Conservation (phyloP, 2,329 filamentous ascomycete genomes). For the Podosphaera fusca region DNA sequence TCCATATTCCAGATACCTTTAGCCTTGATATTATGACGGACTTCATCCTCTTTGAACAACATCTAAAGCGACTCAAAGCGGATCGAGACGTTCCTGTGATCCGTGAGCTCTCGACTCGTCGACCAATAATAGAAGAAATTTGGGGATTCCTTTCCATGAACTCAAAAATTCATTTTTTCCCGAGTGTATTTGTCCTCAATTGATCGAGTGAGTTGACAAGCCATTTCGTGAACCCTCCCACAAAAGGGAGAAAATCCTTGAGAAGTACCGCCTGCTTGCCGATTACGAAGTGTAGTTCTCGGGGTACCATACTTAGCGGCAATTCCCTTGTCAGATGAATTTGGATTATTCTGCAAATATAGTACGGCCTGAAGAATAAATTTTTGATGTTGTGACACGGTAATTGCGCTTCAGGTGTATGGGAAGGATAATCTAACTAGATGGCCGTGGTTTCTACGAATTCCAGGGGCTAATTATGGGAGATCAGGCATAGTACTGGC, state of each 20-base stretch:
- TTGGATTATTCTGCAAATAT: background rate
- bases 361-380: background rate
- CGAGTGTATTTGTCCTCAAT: background rate
- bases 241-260: background rate
- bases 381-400: background rate
- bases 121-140: background rate
- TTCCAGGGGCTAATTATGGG: no score
- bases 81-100: background rate
- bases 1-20: background rate
- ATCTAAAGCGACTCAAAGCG: background rate
- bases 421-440: no score
- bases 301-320: background rate
- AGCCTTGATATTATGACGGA: background rate
- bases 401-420: background rate
- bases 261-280: background rate
- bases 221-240: background rate
- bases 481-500: no score
- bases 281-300: background rate
- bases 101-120: background rate
- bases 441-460: no score
- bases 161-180: background rate
- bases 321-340: background rate
- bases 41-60: background rate
- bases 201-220: background rate
- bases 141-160: background rate